These are phyloP conservation scores for Graphium sp. DNA, from an alignment of 2,329 filamentous ascomycete genomes.

Conservation along the genomic window DNA sequence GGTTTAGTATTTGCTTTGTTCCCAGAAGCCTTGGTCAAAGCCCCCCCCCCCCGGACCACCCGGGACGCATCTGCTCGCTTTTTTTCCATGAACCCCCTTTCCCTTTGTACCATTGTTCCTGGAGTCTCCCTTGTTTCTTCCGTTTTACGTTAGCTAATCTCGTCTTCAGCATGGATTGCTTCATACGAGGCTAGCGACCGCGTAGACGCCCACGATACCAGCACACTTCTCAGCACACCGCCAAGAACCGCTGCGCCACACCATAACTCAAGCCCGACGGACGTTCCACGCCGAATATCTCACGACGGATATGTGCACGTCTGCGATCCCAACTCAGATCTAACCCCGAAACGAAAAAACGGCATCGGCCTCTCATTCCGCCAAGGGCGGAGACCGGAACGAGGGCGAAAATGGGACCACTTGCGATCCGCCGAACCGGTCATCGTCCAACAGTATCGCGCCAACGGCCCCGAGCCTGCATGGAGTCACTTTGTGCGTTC, in stretches of 20 bases:
- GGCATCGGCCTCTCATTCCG: constrained; percentile 4
- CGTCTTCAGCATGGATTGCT: constrained; percentile 27
- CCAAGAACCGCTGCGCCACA: constrained; percentile 19
- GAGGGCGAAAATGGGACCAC: constrained; percentile 43
- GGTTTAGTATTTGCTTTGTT: no score
- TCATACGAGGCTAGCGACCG: constrained; percentile 26
- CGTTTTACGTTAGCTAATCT: no score
- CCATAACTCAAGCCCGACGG: constrained; percentile 22
- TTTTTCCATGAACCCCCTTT: no score
- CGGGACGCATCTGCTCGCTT: no score
- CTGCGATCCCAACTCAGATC: constrained; percentile 6
- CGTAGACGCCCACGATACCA: constrained; percentile 15
- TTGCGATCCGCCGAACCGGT: constrained; percentile 40
- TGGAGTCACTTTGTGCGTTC: constrained; percentile 38
- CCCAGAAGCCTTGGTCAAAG: no score
- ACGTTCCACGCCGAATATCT: constrained; percentile 23
- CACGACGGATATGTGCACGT: constrained; percentile 28
- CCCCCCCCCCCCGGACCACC: no score
- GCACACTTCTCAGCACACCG: constrained; percentile 19
- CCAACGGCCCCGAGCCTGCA: constrained; percentile 21
- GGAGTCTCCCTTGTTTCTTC: no score
- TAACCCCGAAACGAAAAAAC: no score
- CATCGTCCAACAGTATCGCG: constrained; percentile 21
- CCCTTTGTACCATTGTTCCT: no score
- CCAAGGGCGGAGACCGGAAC: constrained; percentile 12